Percentiles rank a stretch among this genome's conserved stretches.
Conservation (phyloP, 371 early-diverging fungal genomes). For the Parasitella parasitica region DNA sequence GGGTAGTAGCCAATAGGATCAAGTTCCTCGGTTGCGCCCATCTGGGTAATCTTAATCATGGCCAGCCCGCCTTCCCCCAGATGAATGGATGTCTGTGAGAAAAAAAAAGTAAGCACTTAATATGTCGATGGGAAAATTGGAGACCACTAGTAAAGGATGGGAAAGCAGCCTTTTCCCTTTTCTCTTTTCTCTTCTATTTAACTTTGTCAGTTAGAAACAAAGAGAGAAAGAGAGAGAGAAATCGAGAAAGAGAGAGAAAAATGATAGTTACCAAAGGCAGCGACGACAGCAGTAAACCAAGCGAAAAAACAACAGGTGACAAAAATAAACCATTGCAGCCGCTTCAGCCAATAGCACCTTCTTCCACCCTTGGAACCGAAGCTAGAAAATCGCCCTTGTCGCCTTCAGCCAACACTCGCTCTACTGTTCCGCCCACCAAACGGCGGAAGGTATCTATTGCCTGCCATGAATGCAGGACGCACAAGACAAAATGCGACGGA, state of each 20-base stretch:
- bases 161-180: not conserved
- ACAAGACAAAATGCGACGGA: constrained; percentile 30
- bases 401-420: too few relatives aligned
- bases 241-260: not conserved
- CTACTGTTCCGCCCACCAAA: constrained; percentile 12
- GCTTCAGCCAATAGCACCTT: constrained; percentile 1
- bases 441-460: constrained; percentile 27
- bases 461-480: constrained; percentile 26
- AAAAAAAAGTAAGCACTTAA: too few relatives aligned
- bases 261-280: not conserved
- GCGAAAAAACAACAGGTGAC: not conserved
- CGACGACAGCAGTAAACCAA: too few relatives aligned
- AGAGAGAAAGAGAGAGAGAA: too few relatives aligned
- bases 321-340: not conserved
- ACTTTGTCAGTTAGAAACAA: too few relatives aligned
- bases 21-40: not conserved
- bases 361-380: not conserved
- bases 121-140: too few relatives aligned
- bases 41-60: not conserved
- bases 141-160: not conserved
- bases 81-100: not conserved
- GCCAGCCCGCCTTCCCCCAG: not conserved
- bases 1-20: not conserved
- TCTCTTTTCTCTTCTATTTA: too few relatives aligned
- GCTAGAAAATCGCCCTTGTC: too few relatives aligned